Percentiles rank a stretch among this genome's conserved stretches.
Conservation (phyloP, 1,284 basidiomycete species). For the Boletus calvinii region DNA sequence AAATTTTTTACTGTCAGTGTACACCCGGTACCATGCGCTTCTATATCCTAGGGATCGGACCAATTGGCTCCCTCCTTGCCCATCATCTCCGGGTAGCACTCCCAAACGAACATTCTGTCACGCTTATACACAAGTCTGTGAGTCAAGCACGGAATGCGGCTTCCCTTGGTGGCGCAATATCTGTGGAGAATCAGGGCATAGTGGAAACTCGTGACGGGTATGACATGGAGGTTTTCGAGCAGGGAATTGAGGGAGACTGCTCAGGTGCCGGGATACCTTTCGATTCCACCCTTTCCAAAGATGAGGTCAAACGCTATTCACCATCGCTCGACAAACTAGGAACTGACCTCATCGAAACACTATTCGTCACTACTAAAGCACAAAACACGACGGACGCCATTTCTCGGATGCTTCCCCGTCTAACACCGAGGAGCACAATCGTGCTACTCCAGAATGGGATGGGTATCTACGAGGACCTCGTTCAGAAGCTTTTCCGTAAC, state of each 20-base stretch:
- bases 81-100: conserved; percentile 70
- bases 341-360: conserved; percentile 53
- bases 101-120: conserved; percentile 53
- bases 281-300: conserved; percentile 13
- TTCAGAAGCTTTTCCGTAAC: conserved; percentile 72
- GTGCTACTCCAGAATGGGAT: conserved; percentile 91
- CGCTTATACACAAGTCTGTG: conserved; percentile 61
- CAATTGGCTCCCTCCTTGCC: conserved; percentile 80
- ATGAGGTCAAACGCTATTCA: conserved; percentile 13
- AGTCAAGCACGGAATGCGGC: conserved; percentile 35
- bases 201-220: conserved; percentile 43
- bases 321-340: conserved; percentile 24
- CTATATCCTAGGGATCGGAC: conserved; percentile 74
- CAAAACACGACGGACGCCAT: conserved; percentile 64
- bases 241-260: conserved; percentile 6
- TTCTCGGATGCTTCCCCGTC: conserved; percentile 57
- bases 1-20: conserved; percentile 1
- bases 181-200: conserved; percentile 50
- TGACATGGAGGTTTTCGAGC: conserved; percentile 46
- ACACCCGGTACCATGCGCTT: conserved; percentile 53
- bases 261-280: conserved; percentile 31
- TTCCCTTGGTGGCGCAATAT: conserved; percentile 37
- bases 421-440: conserved; percentile 74
- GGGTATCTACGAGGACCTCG: conserved; percentile 84
- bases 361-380: conserved; percentile 86